phyloP scores from a whole-genome alignment of 2,329 filamentous ascomycete genomes.

The Aspergillus spinulosporus region DNA sequence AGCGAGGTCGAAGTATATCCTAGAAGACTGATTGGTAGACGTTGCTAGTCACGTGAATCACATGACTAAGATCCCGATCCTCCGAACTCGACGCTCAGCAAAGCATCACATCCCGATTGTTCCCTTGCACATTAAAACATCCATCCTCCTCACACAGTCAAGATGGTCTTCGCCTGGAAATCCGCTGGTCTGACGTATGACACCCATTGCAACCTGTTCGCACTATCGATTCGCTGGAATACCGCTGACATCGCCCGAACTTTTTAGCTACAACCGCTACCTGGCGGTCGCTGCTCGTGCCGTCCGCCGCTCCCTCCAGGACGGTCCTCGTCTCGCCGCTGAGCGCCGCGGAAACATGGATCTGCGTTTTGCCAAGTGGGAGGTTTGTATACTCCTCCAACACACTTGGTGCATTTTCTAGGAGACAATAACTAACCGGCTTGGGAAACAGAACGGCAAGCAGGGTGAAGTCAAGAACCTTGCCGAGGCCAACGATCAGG shows the following conservation, averaged over 20 bases:
- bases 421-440: slow-evolving; percentile 32
- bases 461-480: slow-evolving; percentile 81
- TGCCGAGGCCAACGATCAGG: slow-evolving; percentile 55
- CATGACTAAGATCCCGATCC: slow-evolving; percentile 35
- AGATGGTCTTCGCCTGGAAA: slow-evolving; percentile 99
- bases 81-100: slow-evolving; percentile 38
- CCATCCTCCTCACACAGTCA: slow-evolving; percentile 46
- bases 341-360: slow-evolving; percentile 91
- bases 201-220: slow-evolving; percentile 25
- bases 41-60: slow-evolving; percentile 28
- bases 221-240: slow-evolving; percentile 5
- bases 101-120: slow-evolving; percentile 30
- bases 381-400: slow-evolving; percentile 63
- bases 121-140: slow-evolving; percentile 32
- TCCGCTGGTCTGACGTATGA: slow-evolving; percentile 90
- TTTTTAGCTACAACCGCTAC: slow-evolving; percentile 97
- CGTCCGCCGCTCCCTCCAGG: slow-evolving; percentile 95
- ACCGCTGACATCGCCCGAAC: slow-evolving; percentile 27
- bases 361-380: slow-evolving; percentile 89
- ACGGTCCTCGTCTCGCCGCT: slow-evolving; percentile 80
- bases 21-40: not conserved
- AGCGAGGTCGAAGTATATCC: not conserved
- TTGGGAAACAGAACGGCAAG: slow-evolving; percentile 77
- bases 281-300: slow-evolving; percentile 90
- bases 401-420: slow-evolving; percentile 3